Base-by-base conservation (phyloP, 2,329 filamentous ascomycete genomes). In the Biscogniauxia marginata region DNA sequence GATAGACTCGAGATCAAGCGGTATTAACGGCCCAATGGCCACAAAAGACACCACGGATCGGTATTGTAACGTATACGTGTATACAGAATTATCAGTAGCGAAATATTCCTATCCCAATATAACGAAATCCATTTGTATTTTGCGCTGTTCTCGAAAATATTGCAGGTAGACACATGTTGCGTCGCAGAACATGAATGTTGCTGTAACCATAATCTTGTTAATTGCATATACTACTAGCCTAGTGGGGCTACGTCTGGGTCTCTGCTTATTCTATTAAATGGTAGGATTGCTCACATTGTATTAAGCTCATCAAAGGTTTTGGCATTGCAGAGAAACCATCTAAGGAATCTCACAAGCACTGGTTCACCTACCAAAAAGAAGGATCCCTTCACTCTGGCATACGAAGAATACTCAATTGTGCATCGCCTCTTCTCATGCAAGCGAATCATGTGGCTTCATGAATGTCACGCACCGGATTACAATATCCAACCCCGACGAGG, bases 11-110 rank as follows among this genome's bases (percentile, higher is more conserved):
- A 52, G 49, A 56, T 52, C 25, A 49, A 47, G 54, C 8, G 30
- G 13, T 39, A 39, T 16, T 39, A 39, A 39, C 24, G n/a, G 23
- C 46, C 19, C 46, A 50, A 52, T 11, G 44, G 44, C 23, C 19
- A 51, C 22, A 22, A 49, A 25, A 47, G 39, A 47, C 39, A 50
- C 44, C 50, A 19, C 46, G 55, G 46, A 49, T 23, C 44, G 49
- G 39, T 54, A 30, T 48, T 58, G 56, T 57, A 61, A 55, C 46
- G 58, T 53, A 61, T 61, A 56, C 50, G 18, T 63, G 61, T 63
- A 59, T 57, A 57, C 60, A 60, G 60, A 57, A 52, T 54, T 30
- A 58, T 30, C 49, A 56, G 25, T 53, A 52, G 57, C 21, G 34
- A 51, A 45, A 47, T 49, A 49, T 55, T 30, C 49, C 49, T 43